Evolutionary conservation across 495 filamentous ascomycete genomes (phyloP).

Genomic region (Lindgomyces ingoldianus): DNA sequence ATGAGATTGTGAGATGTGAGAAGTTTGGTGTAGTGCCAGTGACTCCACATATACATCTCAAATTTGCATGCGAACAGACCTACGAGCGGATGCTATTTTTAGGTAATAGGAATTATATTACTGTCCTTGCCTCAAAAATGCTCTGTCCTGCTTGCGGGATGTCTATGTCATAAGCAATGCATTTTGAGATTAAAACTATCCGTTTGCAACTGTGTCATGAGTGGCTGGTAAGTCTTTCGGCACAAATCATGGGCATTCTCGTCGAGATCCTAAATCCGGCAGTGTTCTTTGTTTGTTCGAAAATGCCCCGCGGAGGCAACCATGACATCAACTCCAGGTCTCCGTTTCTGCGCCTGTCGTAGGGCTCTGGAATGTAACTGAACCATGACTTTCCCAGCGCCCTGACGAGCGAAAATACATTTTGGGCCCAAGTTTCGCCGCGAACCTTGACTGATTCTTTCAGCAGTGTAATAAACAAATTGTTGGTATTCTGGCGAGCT

Average conservation of each 20-base stretch:
- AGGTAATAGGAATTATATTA: too few species aligned
- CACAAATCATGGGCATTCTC: background rate
- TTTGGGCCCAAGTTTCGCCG: too few species aligned
- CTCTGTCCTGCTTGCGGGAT: too few species aligned
- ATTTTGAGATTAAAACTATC: background rate
- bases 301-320: background rate
- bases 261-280: conserved; percentile 10
- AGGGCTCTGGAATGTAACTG: conserved; percentile 19
- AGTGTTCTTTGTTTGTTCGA: conserved; percentile 14
- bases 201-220: conserved; percentile 19
- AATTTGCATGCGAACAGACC: background rate
- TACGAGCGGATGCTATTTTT: background rate
- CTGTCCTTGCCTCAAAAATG: too few species aligned
- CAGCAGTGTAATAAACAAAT: too few species aligned
- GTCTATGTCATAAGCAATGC: background rate
- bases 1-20: too few species aligned
- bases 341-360: conserved; percentile 15
- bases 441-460: too few species aligned
- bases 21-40: background rate
- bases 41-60: background rate
- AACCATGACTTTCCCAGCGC: background rate
- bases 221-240: background rate
- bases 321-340: background rate
- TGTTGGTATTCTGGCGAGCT: too few species aligned
- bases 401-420: too few species aligned